Evolutionary conservation across 2,329 filamentous ascomycete species (phyloP), one percentile per base, ranked within the genome.

Genomic region (Aphanoascus verrucosus): DNA sequence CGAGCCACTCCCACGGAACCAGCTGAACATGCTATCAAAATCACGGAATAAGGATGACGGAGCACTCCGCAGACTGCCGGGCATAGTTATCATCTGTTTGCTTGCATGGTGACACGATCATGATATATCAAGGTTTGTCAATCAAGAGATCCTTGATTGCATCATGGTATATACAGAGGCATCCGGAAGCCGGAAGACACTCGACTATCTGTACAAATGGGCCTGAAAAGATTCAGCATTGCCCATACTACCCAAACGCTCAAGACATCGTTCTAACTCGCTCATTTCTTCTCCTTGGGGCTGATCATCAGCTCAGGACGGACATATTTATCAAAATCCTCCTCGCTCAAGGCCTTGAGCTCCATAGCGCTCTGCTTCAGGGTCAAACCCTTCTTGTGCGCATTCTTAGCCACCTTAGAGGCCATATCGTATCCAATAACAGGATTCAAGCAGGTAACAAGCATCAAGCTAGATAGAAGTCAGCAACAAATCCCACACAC

Each of bases 401-500:
- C 93, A 67, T 98, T 94, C 84, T 96, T 96, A 66, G 90, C 90
- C 20, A 95, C 90, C 78, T 94, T 94, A 72, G 84, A 89, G 50
- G 90, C 90, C 87, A 94, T 94, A 69, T 96, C 90, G 72, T 96
- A 95, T 56, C 90, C 91, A 67, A 97, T 96, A 72, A 94, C 88
- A 62, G 90, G 89, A 79, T 96, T 96, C 58, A 97, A 79, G 78
- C 91, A 96, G 60, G 93, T 98, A 35, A 97, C 93, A 61, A 97
- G 81, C 93, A 98, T 98, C 64, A 98, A 80, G 67, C 88, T 94
- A 61, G 43, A 34, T 49, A 34, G 43, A 28, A 55, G 49, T 60
- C 31, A 53, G 59, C 65, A 9, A 4, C 32, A 59, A 67, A 62
- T 23, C 14, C 37, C 42, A 50, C 53, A 55, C 32, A 8, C 20